phyloP scores from a whole-genome alignment of 1,284 basidiomycete species.

The Filobasidium uniguttulatum region DNA sequence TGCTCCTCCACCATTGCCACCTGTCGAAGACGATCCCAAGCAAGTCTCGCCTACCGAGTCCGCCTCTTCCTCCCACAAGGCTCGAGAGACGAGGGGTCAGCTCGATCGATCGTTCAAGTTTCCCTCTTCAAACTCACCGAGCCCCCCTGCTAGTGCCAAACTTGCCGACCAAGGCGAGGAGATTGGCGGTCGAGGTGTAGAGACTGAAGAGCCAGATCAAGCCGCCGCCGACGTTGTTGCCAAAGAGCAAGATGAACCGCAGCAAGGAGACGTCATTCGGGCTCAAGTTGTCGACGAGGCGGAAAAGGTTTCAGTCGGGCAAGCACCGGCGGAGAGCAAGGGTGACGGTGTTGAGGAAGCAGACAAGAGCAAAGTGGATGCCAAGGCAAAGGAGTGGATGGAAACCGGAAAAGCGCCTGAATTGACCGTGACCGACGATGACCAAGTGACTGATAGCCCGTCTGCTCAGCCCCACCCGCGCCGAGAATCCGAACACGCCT shows the following conservation, averaged over 20 bases:
- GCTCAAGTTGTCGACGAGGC: not conserved
- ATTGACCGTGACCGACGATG: conserved; percentile 1
- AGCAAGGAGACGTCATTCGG: no score
- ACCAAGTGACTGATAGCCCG: not conserved
- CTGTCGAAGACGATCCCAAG: not conserved
- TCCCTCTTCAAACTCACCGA: conserved; percentile 17
- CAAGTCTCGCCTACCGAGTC: no score
- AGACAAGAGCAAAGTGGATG: not conserved
- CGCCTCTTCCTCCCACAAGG: conserved; percentile 17
- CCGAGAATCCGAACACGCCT: not conserved
- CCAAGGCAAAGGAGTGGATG: not conserved
- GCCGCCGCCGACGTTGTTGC: no score
- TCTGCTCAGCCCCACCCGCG: not conserved
- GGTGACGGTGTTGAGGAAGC: no score
- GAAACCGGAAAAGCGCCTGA: no score
- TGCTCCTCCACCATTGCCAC: not conserved
- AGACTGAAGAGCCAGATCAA: not conserved
- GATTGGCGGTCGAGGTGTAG: not conserved
- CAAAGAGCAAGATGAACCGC: not conserved
- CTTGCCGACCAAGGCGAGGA: not conserved
- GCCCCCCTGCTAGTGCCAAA: not conserved
- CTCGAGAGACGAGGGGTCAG: conserved; percentile 34
- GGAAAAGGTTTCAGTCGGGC: no score
- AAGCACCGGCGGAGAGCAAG: no score
- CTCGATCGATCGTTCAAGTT: conserved; percentile 35